These are phyloP conservation scores for Desmodesmus armatus DNA, from an alignment of 139 green algal genomes.

Conservation along the genomic window DNA sequence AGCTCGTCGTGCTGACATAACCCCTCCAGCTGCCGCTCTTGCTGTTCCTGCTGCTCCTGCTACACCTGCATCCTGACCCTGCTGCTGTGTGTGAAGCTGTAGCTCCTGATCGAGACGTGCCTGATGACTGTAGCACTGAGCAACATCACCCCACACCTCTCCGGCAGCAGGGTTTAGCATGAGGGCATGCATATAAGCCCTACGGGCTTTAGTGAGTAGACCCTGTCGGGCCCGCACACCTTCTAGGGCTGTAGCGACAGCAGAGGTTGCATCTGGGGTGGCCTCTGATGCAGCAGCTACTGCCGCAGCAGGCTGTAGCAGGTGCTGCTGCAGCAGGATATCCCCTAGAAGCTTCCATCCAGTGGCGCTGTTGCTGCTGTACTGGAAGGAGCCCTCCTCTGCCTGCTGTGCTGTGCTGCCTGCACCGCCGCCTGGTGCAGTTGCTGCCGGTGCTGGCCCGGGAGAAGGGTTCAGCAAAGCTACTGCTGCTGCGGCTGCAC, in stretches of 20 bases:
- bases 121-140: slow-evolving; percentile 36
- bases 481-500: slow-evolving; percentile 59
- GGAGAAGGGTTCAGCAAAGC: background rate
- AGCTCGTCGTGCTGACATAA: background rate
- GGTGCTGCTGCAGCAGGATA: slow-evolving; percentile 62
- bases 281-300: background rate
- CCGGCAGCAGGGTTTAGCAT: slow-evolving; percentile 61
- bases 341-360: slow-evolving; percentile 85
- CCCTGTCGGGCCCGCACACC: slow-evolving; percentile 43
- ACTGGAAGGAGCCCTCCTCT: background rate
- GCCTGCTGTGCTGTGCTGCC: too few species aligned
- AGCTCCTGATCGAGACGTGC: slow-evolving; percentile 38
- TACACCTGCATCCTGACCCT: background rate
- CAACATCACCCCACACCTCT: slow-evolving; percentile 70
- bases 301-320: slow-evolving; percentile 40
- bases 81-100: background rate
- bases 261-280: background rate
- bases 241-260: background rate
- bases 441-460: slow-evolving; percentile 13
- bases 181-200: slow-evolving; percentile 72
- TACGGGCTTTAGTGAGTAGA: slow-evolving; percentile 51
- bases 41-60: slow-evolving; percentile 2
- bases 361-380: slow-evolving; percentile 26
- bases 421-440: slow-evolving; percentile 1
- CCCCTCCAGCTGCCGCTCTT: slow-evolving; percentile 48